Conservation (phyloP, 1,139 yeast genomes). For the Lodderomyces oxycetoniae region DNA sequence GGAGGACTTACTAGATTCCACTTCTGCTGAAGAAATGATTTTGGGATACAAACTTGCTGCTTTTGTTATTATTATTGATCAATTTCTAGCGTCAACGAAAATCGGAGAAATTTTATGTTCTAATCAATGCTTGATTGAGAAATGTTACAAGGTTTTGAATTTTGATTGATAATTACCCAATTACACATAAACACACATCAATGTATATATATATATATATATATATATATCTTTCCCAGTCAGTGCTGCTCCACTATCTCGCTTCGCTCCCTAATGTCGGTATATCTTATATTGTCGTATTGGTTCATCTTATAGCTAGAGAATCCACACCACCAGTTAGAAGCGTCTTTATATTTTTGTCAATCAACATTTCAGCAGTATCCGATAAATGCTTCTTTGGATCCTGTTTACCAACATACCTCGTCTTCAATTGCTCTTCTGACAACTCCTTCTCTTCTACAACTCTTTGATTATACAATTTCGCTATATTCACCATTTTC, state of each 20-base stretch:
- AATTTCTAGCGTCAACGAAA: conserved; percentile 17
- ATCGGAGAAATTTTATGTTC: conserved; percentile 12
- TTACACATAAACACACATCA: too few species aligned
- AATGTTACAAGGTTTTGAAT: conserved; percentile 14
- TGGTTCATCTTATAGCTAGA: conserved; percentile 72
- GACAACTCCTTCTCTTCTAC: conserved; percentile 87
- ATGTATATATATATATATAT: too few species aligned
- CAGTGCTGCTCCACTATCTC: too few species aligned
- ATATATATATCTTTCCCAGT: too few species aligned
- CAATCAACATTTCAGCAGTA: conserved; percentile 80
- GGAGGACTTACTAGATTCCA: neutral
- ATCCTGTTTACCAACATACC: conserved; percentile 97
- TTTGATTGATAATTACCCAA: too few species aligned
- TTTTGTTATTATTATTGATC: conserved; percentile 19
- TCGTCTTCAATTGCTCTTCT: conserved; percentile 86
- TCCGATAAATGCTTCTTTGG: conserved; percentile 96
- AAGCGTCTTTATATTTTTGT: conserved; percentile 83
- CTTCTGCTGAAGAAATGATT: neutral
- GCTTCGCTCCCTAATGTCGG: too few species aligned
- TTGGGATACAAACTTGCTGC: conserved; percentile 18
- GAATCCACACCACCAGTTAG: conserved; percentile 87
- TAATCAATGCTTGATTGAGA: conserved; percentile 7
- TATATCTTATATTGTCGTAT: too few species aligned
- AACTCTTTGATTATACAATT: conserved; percentile 83
- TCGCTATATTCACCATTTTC: conserved; percentile 84